A percentile compares a stretch with the other conserved stretches of the same genome.
Evolutionary conservation across 2,329 filamentous ascomycete genomes (phyloP).

Genomic region (Ilyonectria mors-panacis): DNA sequence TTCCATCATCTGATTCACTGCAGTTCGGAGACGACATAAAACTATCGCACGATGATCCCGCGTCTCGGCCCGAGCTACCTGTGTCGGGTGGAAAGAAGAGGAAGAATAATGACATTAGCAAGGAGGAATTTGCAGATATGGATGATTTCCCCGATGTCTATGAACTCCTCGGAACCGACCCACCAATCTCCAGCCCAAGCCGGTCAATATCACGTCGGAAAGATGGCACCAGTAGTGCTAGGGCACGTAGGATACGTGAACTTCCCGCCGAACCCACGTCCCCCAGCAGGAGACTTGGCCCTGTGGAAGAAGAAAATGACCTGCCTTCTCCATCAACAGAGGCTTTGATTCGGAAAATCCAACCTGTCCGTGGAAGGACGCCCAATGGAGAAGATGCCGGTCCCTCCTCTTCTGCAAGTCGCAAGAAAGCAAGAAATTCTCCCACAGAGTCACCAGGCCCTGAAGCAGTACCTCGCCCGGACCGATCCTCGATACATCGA

Average conservation of each 20-base stretch:
- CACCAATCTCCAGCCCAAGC: conserved; percentile 54
- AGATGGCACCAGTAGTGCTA: conserved; percentile 37
- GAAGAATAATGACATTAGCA: conserved; percentile 65
- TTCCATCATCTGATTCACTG: conserved; percentile 53
- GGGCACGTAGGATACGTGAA: conserved; percentile 37
- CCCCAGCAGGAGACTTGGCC: conserved; percentile 28
- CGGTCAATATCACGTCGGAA: conserved; percentile 42
- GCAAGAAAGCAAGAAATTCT: conserved; percentile 26
- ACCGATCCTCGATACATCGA: not conserved
- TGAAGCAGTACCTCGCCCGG: not conserved
- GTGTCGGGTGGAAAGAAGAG: conserved; percentile 64
- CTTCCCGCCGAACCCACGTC: conserved; percentile 22
- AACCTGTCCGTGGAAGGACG: conserved; percentile 29
- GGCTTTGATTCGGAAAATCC: conserved; percentile 31
- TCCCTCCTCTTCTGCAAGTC: conserved; percentile 16
- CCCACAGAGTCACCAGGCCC: conserved; percentile 28
- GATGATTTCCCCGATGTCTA: conserved; percentile 70
- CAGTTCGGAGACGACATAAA: conserved; percentile 56
- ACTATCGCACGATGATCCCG: conserved; percentile 61
- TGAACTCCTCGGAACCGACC: conserved; percentile 61
- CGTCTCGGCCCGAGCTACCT: conserved; percentile 55
- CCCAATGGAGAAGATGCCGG: conserved; percentile 20
- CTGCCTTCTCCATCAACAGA: conserved; percentile 49
- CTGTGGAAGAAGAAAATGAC: conserved; percentile 36
- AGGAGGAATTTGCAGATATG: conserved; percentile 53